Evolutionary conservation across 2,329 filamentous ascomycete genomes (phyloP), one percentile per base, ranked within the genome.

Genomic region (Penicillium sp.): DNA sequence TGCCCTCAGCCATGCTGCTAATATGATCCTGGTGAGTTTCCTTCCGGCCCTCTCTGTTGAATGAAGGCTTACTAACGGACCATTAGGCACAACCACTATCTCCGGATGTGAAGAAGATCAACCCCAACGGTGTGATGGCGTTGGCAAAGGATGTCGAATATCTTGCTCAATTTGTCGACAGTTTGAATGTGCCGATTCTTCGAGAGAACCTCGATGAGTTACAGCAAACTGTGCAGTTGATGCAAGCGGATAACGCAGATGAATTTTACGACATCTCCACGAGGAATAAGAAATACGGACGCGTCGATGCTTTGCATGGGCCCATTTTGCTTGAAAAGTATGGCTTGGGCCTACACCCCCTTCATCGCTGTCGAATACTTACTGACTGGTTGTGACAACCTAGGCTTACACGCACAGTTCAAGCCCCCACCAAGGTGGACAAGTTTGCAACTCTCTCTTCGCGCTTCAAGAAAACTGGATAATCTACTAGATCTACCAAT

Each of bases 231-330:
- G 86, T 95, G 39, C 83, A 87, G 52, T 78, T 99, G 22, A 87
- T 99, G 80, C 84, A 88, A 64, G 74, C 80, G 11, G 89, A 95
- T 34, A 95, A 95, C 61, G 83, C 89, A n/a, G 91, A 97, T 57
- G 92, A 97, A 69, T 99, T 95, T 70, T 99, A 93, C 68, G 93
- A 99, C 65, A 86, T 93, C 41, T 87, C 86, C 4, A 88, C 86
- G 12, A 78, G 90, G 44, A 95, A 96, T 72, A 91, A 88, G 74
- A 95, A 95, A 67, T 99, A 95, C 66, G 88, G 90, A 13, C 85
- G 89, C 46, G 95, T 99, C 29, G 89, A 97, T 72, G 87, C 89
- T 44, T 78, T 95, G 67, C 95, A 95, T 66, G 93, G 92, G 0
- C 89, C 91, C 0, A 77, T 89, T 34, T 68, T 99, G 54, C 72